Conservation (phyloP, 148 eudicot species). For the Salicornia ramosissima region DNA sequence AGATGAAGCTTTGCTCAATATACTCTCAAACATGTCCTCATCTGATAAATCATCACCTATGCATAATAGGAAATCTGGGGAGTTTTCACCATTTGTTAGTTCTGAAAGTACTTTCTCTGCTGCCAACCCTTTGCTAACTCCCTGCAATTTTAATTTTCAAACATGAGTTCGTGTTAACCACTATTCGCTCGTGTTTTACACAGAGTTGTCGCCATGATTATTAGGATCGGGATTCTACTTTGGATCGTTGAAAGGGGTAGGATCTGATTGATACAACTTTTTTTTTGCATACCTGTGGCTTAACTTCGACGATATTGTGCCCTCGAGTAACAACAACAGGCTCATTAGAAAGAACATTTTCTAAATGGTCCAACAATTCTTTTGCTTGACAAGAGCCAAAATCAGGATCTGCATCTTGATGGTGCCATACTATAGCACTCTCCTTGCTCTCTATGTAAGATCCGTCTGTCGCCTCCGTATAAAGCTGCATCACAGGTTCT, state of each 20-base stretch:
- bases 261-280: no score
- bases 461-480: constrained; percentile 70
- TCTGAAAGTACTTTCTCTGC: constrained; percentile 42
- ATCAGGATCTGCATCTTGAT: constrained; percentile 55
- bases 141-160: constrained; percentile 30
- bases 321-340: constrained; percentile 67
- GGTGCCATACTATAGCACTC: constrained; percentile 79
- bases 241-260: no score
- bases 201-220: background rate
- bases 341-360: constrained; percentile 66
- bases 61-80: constrained; percentile 59
- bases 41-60: constrained; percentile 67
- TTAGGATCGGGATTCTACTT: background rate
- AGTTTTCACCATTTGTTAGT: constrained; percentile 26
- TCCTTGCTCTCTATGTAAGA: constrained; percentile 57
- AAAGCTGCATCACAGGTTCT: constrained; percentile 57
- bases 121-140: constrained; percentile 58
- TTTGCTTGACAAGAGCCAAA: constrained; percentile 71
- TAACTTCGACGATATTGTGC: constrained; percentile 69
- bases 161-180: background rate
- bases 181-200: no score
- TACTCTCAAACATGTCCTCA: constrained; percentile 71
- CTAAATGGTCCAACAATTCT: constrained; percentile 63
- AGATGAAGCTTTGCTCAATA: constrained; percentile 28
- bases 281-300: constrained; percentile 61